Conservation (phyloP, 1,284 basidiomycete genomes). For the Sanghuangporus sanghuang region DNA sequence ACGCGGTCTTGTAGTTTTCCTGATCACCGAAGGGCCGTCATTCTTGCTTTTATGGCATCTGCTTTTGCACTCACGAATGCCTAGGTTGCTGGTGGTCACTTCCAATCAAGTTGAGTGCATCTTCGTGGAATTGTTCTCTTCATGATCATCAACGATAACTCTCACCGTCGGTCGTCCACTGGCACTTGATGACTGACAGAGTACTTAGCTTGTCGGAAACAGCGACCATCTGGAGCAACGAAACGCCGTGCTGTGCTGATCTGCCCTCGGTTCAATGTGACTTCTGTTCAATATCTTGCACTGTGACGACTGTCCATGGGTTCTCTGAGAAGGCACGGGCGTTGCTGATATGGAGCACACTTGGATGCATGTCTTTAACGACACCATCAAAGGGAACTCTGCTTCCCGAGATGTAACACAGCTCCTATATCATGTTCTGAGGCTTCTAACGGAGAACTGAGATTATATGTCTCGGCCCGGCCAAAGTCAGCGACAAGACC, state of each 20-base stretch:
- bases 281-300: background rate
- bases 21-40: too few species aligned
- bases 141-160: background rate
- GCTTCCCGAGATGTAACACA: background rate
- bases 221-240: background rate
- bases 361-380: background rate
- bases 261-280: background rate
- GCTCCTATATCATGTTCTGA: background rate
- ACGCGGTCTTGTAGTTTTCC: too few species aligned
- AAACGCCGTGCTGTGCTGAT: background rate
- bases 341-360: background rate
- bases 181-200: background rate
- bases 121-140: background rate
- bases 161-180: background rate
- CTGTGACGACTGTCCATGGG: background rate
- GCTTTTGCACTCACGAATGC: too few species aligned
- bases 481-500: background rate
- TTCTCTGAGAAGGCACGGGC: background rate
- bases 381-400: background rate
- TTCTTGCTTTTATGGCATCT: too few species aligned
- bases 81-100: too few species aligned
- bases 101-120: too few species aligned
- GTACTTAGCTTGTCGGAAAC: background rate
- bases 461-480: background rate
- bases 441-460: background rate